phyloP scores from a whole-genome alignment of 371 early-diverging fungal species.

The Circinella umbellata region DNA sequence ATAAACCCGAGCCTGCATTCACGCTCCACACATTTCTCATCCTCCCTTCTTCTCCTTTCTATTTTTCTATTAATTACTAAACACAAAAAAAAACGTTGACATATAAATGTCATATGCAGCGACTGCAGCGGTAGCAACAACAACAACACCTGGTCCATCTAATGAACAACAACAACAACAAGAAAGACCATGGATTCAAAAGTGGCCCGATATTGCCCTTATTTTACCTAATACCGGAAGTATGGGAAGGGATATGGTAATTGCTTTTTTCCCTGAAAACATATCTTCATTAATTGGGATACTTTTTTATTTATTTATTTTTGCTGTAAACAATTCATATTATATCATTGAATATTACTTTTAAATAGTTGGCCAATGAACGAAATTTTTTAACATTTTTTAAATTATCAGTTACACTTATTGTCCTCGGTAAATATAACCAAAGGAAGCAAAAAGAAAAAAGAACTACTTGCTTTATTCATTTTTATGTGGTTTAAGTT shows the following conservation, averaged over 20 bases:
- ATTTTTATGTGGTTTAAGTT: too few species aligned
- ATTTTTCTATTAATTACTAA: too few species aligned
- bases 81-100: too few species aligned
- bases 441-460: too few species aligned
- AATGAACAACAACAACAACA: not conserved
- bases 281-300: too few species aligned
- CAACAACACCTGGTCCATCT: slow-evolving; percentile 3
- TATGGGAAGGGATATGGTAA: slow-evolving; percentile 18
- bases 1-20: too few species aligned
- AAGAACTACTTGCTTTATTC: too few species aligned
- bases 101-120: not conserved
- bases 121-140: not conserved
- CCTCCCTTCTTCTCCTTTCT: not conserved
- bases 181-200: not conserved
- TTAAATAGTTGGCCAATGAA: slow-evolving; percentile 46
- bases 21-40: not conserved
- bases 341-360: too few species aligned
- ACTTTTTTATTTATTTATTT: too few species aligned
- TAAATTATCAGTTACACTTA: slow-evolving; percentile 41
- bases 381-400: slow-evolving; percentile 52
- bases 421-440: slow-evolving; percentile 40
- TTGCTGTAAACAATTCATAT: too few species aligned
- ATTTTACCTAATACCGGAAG: slow-evolving; percentile 20
- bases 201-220: slow-evolving; percentile 17
- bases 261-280: not conserved